Evolutionary conservation across 208 protist species (phyloP), one percentile per base, ranked within the genome.

Genomic region (Acanthamoeba polyphaga): DNA sequence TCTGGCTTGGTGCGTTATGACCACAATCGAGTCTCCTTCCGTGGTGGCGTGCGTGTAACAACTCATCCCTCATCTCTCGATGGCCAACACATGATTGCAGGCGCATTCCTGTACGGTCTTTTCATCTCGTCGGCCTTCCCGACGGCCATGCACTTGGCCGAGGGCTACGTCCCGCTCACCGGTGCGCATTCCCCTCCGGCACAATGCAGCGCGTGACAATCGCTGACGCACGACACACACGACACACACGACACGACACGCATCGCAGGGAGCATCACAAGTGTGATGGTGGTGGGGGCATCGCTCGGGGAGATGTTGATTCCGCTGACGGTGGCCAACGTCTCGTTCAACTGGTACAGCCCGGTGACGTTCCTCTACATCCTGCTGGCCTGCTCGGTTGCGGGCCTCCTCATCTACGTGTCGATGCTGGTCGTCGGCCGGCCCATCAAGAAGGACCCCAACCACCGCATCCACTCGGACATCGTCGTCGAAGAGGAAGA

Each of bases 291-390:
- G 43, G 64, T 92, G 19, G 87, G 87, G 1, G 87, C 87, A 13
- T 92, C 62, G 38, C 64, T 92, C 38, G 87, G 87, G 32, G 87
- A 92, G 64, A 92, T 92, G 87, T 32, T 92, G 19, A 74, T 92
- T 60, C 87, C 87, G 15, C 62, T 92, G 24, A 32, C 43, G 17
- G 64, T 92, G 62, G 87, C 87, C 62, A 70, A 92, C 43, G 80
- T 88, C 15, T 88, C 80, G 15, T 88, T 88, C 80, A 64, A 58
- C n/a, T 88, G 80, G 80, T 88, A 34, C 51, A 64, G 51, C 51
- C 80, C 80, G 53, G 80, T 88, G 51, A 88, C 80, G 32, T 88
- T 88, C 53, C 46, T 64, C 49, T 88, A 64, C 49, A 43, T 64
- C 80, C 80, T 88, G 1, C 80, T 88, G 51, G 80, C 80, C 51